Evolutionary conservation across 2,329 filamentous ascomycete species (phyloP), one percentile per base, ranked within the genome.

Genomic region (Scolecobasidium constrictum): DNA sequence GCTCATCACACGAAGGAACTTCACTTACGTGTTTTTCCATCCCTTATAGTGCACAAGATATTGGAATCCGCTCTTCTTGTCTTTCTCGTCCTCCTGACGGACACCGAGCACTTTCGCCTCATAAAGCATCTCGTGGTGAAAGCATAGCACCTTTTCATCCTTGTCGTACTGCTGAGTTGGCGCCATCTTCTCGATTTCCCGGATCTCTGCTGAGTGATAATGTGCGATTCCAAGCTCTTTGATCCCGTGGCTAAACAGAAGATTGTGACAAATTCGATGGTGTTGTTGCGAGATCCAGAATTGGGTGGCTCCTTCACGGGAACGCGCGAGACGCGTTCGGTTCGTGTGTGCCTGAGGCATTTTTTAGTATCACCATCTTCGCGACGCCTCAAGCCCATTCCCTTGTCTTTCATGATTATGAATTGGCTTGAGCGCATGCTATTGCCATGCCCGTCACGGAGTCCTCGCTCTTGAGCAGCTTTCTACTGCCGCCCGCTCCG

Each of bases 41-140:
- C 92, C 92, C 65, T 96, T 96, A 70, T 98, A 98, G 65, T 98
- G 92, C 43, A 98, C 84, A 57, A 85, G 84, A 68, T 94, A 98
- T 60, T 86, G 78, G 58, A 78, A 87, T 23, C 82, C 78, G 47
- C 81, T 81, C 60, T 78, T 80, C 63, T 83, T 81, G 56, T 81
- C 81, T 35, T 69, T 69, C 5, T 66, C 60, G 47, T 81, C 76
- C 55, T 73, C 70, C 12, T 35, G 66, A 53, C 73, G 78, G 22
- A 85, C 72, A 50, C 95, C 88, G 50, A 94, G 77, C 41, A 98
- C 81, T 66, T 96, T 96, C 51, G 92, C 92, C 64, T 98, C 92
- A 59, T 98, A 98, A 40, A 98, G 78, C 65, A 96, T 80, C 57
- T 96, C 88, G 66, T 90, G 86, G 61, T 98, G 92, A 59, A 96